phyloP scores from a whole-genome alignment of 371 early-diverging fungal genomes.

The Mortierella sp. region DNA sequence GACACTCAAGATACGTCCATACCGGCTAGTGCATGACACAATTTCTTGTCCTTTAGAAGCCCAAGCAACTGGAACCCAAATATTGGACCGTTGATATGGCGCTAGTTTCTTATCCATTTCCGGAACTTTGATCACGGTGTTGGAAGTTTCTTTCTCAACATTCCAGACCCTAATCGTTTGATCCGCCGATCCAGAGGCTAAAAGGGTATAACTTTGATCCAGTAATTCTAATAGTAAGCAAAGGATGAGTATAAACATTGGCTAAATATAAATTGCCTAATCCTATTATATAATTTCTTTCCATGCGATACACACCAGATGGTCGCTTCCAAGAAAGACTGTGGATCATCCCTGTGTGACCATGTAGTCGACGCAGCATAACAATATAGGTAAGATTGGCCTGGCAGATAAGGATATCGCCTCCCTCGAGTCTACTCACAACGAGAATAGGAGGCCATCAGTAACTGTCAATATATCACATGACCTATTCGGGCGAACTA shows the following conservation, averaged over 20 bases:
- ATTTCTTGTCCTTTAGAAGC: slow-evolving; percentile 17
- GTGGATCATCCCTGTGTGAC: slow-evolving; percentile 40
- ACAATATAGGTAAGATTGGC: slow-evolving; percentile 9
- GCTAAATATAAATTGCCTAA: background rate
- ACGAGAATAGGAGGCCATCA: background rate
- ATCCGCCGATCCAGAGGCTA: slow-evolving; percentile 59
- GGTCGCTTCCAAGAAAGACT: slow-evolving; percentile 46
- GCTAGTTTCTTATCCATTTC: slow-evolving; percentile 15
- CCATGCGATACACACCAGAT: slow-evolving; percentile 13
- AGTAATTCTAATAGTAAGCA: background rate
- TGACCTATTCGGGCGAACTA: background rate
- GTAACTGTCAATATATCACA: background rate
- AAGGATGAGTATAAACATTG: background rate
- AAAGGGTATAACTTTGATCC: slow-evolving; percentile 16
- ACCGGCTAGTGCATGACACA: slow-evolving; percentile 38
- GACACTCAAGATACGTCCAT: background rate
- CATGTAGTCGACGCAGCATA: slow-evolving; percentile 33
- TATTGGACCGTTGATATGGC: slow-evolving; percentile 11
- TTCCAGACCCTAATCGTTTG: slow-evolving; percentile 58
- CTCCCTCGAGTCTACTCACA: slow-evolving; percentile 38
- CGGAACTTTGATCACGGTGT: slow-evolving; percentile 17
- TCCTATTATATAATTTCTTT: background rate
- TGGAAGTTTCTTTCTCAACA: slow-evolving; percentile 26
- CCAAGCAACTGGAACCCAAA: slow-evolving; percentile 52
- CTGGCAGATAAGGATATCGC: slow-evolving; percentile 42